A percentile compares a stretch with the other conserved stretches of the same genome.
These are phyloP conservation scores for Xylariales sp. DNA, from an alignment of 2,329 filamentous ascomycete genomes.

Conservation along the genomic window DNA sequence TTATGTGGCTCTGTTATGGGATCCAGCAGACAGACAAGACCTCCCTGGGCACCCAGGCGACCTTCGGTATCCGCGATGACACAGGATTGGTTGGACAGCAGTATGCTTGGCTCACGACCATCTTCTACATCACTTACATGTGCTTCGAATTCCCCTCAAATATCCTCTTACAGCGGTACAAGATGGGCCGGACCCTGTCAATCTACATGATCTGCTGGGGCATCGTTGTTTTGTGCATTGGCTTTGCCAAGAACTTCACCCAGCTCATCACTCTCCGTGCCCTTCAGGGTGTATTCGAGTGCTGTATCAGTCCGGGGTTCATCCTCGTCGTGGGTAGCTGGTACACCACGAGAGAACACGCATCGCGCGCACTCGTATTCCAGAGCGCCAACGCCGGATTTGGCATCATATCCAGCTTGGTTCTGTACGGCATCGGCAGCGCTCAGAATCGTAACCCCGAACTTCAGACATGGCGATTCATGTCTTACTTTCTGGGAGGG, in stretches of 20 bases:
- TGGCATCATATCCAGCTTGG: conserved; percentile 27
- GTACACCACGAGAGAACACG: conserved; percentile 33
- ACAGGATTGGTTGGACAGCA: conserved; percentile 26
- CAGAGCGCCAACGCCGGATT: conserved; percentile 33
- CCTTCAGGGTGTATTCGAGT: conserved; percentile 32
- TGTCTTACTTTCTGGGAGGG: conserved; percentile 31
- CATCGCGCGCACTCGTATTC: conserved; percentile 29
- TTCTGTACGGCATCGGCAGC: conserved; percentile 31
- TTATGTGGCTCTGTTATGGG: conserved; percentile 46
- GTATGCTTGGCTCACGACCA: conserved; percentile 28
- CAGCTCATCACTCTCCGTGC: conserved; percentile 29
- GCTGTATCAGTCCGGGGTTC: conserved; percentile 33
- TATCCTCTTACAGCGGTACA: conserved; percentile 23
- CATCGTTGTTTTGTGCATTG: conserved; percentile 30
- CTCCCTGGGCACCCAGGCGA: conserved; percentile 32
- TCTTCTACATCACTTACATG: conserved; percentile 27
- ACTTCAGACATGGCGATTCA: conserved; percentile 32
- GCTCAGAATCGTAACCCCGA: conserved; percentile 20
- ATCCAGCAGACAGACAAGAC: conserved; percentile 46
- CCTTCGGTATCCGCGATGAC: conserved; percentile 29
- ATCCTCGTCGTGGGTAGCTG: conserved; percentile 30
- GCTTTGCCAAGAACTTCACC: conserved; percentile 31
- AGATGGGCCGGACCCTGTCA: conserved; percentile 24
- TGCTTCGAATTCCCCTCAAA: conserved; percentile 27
- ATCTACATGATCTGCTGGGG: conserved; percentile 29